Evolutionary conservation across 1,284 basidiomycete species (phyloP).

Genomic region (Ceratobasidium sp.): DNA sequence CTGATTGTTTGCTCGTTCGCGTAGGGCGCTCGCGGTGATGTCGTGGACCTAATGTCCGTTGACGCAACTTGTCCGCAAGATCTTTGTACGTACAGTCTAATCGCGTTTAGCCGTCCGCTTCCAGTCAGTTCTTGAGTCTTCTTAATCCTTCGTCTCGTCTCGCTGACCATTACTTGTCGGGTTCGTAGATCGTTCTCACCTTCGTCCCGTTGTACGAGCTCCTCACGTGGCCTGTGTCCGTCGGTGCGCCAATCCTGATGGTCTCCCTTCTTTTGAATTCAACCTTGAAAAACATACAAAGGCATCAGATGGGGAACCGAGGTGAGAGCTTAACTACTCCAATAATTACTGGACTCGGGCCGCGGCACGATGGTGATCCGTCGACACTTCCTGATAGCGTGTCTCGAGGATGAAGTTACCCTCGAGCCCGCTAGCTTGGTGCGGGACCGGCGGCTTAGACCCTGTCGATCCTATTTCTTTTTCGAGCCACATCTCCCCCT

Average conservation of each 20-base stretch:
- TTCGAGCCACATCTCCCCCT: neutral
- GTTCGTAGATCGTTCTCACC: slow-evolving; percentile 82
- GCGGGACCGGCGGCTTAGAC: neutral
- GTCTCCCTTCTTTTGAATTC: slow-evolving; percentile 86
- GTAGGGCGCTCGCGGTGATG: slow-evolving; percentile 84
- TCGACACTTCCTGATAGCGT: too few species aligned
- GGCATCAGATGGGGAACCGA: slow-evolving; percentile 92
- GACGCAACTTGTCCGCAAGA: slow-evolving; percentile 89
- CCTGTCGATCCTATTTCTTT: slow-evolving; percentile 17
- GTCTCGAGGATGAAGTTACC: neutral
- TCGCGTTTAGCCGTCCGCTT: slow-evolving; percentile 76
- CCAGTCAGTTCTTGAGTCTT: slow-evolving; percentile 62
- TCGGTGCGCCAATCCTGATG: slow-evolving; percentile 93
- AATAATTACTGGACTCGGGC: too few species aligned
- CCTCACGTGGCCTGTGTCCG: slow-evolving; percentile 92
- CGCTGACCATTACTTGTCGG: slow-evolving; percentile 55
- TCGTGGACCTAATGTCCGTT: slow-evolving; percentile 94
- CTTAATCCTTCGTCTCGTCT: slow-evolving; percentile 47
- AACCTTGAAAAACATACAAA: slow-evolving; percentile 83
- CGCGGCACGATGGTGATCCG: too few species aligned
- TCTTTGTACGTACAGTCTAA: slow-evolving; percentile 83
- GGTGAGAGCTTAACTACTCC: too few species aligned
- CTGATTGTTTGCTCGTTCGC: neutral
- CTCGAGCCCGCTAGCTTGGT: neutral
- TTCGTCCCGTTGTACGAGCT: slow-evolving; percentile 91